Base-by-base conservation (phyloP, 805 yeast genomes). In the Kregervanrija pseudodelftensis region DNA sequence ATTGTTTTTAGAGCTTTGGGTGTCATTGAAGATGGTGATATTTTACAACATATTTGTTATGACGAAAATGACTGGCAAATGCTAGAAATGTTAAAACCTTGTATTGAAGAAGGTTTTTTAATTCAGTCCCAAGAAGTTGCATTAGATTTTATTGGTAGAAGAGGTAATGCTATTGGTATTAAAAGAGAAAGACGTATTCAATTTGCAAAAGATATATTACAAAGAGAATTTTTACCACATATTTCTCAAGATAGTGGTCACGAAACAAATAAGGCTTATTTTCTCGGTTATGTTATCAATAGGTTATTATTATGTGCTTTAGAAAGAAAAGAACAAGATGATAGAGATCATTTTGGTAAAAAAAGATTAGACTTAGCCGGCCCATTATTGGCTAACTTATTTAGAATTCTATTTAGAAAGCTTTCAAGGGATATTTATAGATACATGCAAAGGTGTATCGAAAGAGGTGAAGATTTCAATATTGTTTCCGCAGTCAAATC, bases 21-120 rank as follows among this genome's bases (percentile, higher is more conserved):
- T 55, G 93, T 93, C 40, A 96, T 93, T 16, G 98, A 98, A 36
- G 99, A 93, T 71, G 99, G 99, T 65, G 99, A 93, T 69, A 93
- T 93, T 59, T 73, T 93, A 60, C 97, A 93, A 67, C 99, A 93
- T 67, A 93, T 93, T 48, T 93, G 99, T 70, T 93, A 91, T 66
- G 99, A 93, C 66, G 89, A 88, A 49, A 85, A 83, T 54, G 99
- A 93, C 71, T 91, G 98, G 97, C 99, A 93, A 69, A 93, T 93
- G 99, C 77, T 93, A 66, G 99, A 93, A 69, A 88, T 93, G 93
- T 75, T 93, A 60, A 95, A 93, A 66, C 99, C 99, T 7, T 93
- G 98, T 77, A 95, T 93, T 50, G 99, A 93, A 66, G 99, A 95
- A 70, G 99, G 97, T 43, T 95, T 93, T 67, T 93, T 93, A 43